These are phyloP conservation scores for Saturnispora sekii DNA, from an alignment of 805 yeast species.

Conservation along the genomic window DNA sequence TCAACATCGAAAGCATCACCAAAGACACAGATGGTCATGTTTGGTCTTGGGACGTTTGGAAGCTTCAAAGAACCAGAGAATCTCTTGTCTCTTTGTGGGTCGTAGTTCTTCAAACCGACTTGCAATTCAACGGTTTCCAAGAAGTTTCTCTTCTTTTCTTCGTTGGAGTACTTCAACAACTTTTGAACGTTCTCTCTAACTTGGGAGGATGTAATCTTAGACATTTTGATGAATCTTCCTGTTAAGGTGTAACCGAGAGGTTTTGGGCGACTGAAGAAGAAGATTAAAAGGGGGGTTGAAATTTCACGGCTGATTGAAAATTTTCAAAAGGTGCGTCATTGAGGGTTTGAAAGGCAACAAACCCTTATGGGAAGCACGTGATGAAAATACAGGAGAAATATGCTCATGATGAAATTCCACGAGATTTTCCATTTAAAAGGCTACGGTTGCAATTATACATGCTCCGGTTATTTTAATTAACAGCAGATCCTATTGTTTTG, in stretches of 20 bases:
- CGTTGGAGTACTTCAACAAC: slow-evolving; percentile 80
- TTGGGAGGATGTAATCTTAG: slow-evolving; percentile 84
- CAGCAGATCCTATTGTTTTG: too few relatives aligned
- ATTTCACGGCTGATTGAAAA: background rate
- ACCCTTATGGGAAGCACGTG: slow-evolving; percentile 15
- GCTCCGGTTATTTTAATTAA: too few relatives aligned
- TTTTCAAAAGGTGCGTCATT: background rate
- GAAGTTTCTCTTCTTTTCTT: slow-evolving; percentile 99
- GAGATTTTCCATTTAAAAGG: too few relatives aligned
- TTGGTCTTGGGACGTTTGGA: slow-evolving; percentile 99
- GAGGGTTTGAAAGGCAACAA: background rate
- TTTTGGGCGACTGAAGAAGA: slow-evolving; percentile 40
- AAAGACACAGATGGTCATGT: slow-evolving; percentile 99
- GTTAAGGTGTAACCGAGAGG: slow-evolving; percentile 29
- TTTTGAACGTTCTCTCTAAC: slow-evolving; percentile 96
- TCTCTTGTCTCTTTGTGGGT: slow-evolving; percentile 99
- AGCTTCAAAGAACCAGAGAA: slow-evolving; percentile 99
- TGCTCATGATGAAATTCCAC: too few relatives aligned
- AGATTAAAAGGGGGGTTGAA: background rate
- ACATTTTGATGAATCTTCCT: slow-evolving; percentile 38
- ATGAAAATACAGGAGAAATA: background rate
- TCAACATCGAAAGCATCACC: slow-evolving; percentile 99
- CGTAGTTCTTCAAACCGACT: slow-evolving; percentile 99
- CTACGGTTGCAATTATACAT: too few relatives aligned
- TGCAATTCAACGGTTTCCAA: slow-evolving; percentile 99